phyloP scores from a whole-genome alignment of 73 alveolate species.

The Tetrahymena malaccensis region DNA sequence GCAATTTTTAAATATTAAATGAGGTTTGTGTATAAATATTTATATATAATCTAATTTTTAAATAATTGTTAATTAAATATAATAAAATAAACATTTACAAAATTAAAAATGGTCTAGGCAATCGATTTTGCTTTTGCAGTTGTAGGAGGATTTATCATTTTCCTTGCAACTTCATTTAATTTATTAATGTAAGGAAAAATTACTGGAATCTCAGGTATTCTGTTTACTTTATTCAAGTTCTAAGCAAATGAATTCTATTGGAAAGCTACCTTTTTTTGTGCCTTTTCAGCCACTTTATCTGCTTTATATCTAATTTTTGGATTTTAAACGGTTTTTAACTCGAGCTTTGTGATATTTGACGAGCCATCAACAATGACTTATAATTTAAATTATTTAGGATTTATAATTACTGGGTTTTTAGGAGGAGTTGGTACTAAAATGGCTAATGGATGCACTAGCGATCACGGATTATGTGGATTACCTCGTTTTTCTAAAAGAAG shows the following conservation, averaged over 20 bases:
- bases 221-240: slow-evolving; percentile 23
- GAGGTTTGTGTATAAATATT: too few species aligned
- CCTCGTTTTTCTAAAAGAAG: slow-evolving; percentile 83
- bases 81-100: too few species aligned
- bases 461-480: slow-evolving; percentile 94
- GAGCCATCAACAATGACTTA: not conserved
- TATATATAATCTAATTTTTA: too few species aligned
- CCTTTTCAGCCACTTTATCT: not conserved
- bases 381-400: slow-evolving; percentile 32
- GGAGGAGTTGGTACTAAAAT: slow-evolving; percentile 68
- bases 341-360: slow-evolving; percentile 12
- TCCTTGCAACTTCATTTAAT: slow-evolving; percentile 56
- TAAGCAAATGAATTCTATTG: slow-evolving; percentile 9
- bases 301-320: not conserved
- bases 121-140: not conserved
- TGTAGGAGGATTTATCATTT: slow-evolving; percentile 62
- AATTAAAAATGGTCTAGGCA: not conserved
- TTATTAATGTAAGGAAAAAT: slow-evolving; percentile 58
- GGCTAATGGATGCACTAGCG: slow-evolving; percentile 95
- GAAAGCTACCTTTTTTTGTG: slow-evolving; percentile 34
- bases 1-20: too few species aligned
- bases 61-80: too few species aligned
- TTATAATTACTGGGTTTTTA: slow-evolving; percentile 67
- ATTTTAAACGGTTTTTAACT: not conserved
- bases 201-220: slow-evolving; percentile 66